phyloP scores from a whole-genome alignment of 768 basidiomycete species.

The Rhodotorula graminis region DNA sequence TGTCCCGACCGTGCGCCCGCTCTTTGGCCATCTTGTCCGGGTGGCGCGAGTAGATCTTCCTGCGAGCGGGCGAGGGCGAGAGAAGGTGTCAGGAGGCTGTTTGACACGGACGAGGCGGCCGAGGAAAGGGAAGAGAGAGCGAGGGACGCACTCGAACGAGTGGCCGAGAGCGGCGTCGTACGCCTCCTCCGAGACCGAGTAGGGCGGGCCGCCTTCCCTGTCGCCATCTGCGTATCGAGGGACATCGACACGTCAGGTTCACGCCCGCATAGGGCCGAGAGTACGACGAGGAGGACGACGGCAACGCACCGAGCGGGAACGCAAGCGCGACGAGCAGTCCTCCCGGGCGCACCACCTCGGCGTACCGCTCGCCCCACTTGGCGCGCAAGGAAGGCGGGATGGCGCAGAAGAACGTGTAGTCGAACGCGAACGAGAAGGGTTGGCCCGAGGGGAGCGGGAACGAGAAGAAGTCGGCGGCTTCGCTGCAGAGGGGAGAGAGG shows the following conservation, averaged over 20 bases:
- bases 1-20: slow-evolving; percentile 17
- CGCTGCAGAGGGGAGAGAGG: slow-evolving; percentile 44
- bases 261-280: background rate
- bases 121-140: background rate
- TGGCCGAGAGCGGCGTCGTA: slow-evolving; percentile 55
- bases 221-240: slow-evolving; percentile 44
- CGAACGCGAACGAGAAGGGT: slow-evolving; percentile 60
- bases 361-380: slow-evolving; percentile 61
- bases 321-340: slow-evolving; percentile 61
- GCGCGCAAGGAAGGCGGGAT: slow-evolving; percentile 57
- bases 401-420: slow-evolving; percentile 75
- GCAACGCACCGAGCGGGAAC: slow-evolving; percentile 54
- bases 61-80: background rate
- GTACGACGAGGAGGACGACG: too few relatives aligned
- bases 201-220: slow-evolving; percentile 59
- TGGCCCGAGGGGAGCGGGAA: slow-evolving; percentile 46
- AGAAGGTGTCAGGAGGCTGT: too few relatives aligned
- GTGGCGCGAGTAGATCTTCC: slow-evolving; percentile 17
- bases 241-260: background rate
- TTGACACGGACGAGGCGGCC: too few relatives aligned
- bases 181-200: slow-evolving; percentile 57
- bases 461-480: slow-evolving; percentile 57
- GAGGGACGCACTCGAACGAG: slow-evolving; percentile 27
- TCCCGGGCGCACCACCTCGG: slow-evolving; percentile 57
- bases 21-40: slow-evolving; percentile 20